Conservation (phyloP, 805 yeast genomes). For the Wickerhamomyces canadensis region DNA sequence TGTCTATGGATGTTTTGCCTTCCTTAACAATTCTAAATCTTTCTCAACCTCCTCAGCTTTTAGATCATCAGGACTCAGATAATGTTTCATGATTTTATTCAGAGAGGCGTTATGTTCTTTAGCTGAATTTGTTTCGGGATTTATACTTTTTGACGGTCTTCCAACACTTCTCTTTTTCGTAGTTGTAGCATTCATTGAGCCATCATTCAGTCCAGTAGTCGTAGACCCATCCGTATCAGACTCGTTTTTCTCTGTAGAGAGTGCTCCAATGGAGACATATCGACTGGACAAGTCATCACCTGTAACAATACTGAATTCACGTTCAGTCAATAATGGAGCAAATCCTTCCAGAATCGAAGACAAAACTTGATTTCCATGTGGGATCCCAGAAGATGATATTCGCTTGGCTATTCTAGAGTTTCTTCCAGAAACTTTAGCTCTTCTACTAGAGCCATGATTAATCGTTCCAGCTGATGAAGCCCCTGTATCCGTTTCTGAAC, state of each 20-base stretch:
- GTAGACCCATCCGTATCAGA: constrained; percentile 2
- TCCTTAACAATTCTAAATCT: constrained; percentile 18
- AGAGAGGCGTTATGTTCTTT: constrained; percentile 11
- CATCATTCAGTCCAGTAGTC: background rate
- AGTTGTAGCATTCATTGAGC: background rate
- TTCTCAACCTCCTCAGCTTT: constrained; percentile 23
- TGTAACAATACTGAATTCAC: constrained; percentile 29
- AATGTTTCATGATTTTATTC: constrained; percentile 24
- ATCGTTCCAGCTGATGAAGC: constrained; percentile 7
- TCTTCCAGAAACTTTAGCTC: constrained; percentile 1
- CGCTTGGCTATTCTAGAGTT: constrained; percentile 3
- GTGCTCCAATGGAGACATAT: constrained; percentile 1
- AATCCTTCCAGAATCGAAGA: constrained; percentile 24
- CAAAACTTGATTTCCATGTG: background rate
- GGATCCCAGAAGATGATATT: background rate
- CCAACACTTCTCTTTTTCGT: constrained; percentile 2
- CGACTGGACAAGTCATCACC: constrained; percentile 15
- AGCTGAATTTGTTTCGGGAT: constrained; percentile 5
- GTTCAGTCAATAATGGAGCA: constrained; percentile 26
- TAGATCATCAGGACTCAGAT: constrained; percentile 25
- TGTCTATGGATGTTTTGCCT: background rate
- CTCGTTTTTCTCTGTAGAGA: constrained; percentile 4
- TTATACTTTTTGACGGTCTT: constrained; percentile 2
- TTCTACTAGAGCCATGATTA: constrained; percentile 1
- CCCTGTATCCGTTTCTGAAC: constrained; percentile 18